phyloP scores from a whole-genome alignment of 2,329 filamentous ascomycete species.

The Aureobasidium sp. region DNA sequence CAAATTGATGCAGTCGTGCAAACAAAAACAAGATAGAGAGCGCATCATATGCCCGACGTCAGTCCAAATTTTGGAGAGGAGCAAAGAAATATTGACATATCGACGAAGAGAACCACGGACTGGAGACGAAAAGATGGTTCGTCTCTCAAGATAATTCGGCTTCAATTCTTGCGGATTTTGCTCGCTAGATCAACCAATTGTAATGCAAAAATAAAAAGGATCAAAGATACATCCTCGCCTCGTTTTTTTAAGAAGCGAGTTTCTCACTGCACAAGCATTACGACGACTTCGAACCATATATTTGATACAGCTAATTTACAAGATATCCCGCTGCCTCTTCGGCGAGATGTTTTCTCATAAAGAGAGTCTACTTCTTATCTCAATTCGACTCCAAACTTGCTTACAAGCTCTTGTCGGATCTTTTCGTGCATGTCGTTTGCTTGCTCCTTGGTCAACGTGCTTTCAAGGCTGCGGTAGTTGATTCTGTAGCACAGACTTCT shows the following conservation, averaged over 20 bases:
- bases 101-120: neutral
- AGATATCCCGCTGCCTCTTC: neutral
- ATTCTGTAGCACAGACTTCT: conserved; percentile 87
- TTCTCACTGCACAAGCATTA: neutral
- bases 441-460: conserved; percentile 79
- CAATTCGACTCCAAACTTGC: conserved; percentile 70
- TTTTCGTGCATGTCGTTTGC: conserved; percentile 66
- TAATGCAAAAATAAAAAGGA: conserved; percentile 5
- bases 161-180: neutral
- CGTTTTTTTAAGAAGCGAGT: neutral
- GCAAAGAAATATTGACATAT: neutral
- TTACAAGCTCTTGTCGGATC: conserved; percentile 58
- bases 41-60: neutral
- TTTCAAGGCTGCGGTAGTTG: conserved; percentile 87
- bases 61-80: neutral
- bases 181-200: conserved; percentile 13
- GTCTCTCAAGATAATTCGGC: neutral
- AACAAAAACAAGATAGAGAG: neutral
- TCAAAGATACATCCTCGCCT: conserved; percentile 7
- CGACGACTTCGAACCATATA: neutral
- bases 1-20: neutral
- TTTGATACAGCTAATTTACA: conserved; percentile 13
- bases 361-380: conserved; percentile 40
- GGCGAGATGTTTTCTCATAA: neutral
- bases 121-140: neutral